These are phyloP conservation scores for Mortierella sp. DNA, from an alignment of 371 early-diverging fungal species.

Conservation along the genomic window DNA sequence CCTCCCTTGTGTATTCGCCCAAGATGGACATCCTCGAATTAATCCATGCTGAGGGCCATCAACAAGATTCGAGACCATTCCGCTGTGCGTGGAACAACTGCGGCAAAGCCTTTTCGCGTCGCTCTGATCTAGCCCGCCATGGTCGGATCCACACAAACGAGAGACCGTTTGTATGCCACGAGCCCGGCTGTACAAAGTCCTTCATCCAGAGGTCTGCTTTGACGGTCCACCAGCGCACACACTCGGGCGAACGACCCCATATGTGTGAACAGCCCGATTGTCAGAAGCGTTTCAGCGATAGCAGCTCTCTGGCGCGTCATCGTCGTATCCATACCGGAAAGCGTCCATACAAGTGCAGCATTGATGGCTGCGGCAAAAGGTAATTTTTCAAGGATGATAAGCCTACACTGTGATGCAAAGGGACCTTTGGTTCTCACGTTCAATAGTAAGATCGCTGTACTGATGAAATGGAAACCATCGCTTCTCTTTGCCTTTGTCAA, in stretches of 20 bases:
- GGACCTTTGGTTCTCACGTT: not conserved
- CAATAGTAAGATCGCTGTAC: too few species aligned
- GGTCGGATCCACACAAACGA: constrained; percentile 82
- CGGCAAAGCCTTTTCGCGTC: constrained; percentile 77
- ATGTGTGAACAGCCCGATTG: constrained; percentile 69
- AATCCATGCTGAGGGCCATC: constrained; percentile 62
- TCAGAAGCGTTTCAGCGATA: constrained; percentile 71
- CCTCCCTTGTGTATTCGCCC: constrained; percentile 24
- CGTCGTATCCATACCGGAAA: constrained; percentile 80
- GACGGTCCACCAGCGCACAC: constrained; percentile 82
- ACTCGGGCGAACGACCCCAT: constrained; percentile 85
- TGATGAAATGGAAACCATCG: too few species aligned
- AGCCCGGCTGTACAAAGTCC: constrained; percentile 74
- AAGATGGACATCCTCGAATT: constrained; percentile 74
- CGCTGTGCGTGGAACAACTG: constrained; percentile 74
- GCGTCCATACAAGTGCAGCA: constrained; percentile 73
- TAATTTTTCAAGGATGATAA: constrained; percentile 1
- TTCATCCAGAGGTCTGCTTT: constrained; percentile 84
- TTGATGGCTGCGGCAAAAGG: constrained; percentile 69
- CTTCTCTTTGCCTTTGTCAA: constrained; percentile 7
- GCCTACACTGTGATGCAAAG: not conserved
- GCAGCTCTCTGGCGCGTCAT: constrained; percentile 61
- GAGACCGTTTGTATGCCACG: constrained; percentile 74
- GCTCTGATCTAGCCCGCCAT: constrained; percentile 82
- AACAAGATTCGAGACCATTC: constrained; percentile 64